Base-by-base conservation (phyloP, 192 early-diverging fungal species). In the Chytriomyces hyalinus region DNA sequence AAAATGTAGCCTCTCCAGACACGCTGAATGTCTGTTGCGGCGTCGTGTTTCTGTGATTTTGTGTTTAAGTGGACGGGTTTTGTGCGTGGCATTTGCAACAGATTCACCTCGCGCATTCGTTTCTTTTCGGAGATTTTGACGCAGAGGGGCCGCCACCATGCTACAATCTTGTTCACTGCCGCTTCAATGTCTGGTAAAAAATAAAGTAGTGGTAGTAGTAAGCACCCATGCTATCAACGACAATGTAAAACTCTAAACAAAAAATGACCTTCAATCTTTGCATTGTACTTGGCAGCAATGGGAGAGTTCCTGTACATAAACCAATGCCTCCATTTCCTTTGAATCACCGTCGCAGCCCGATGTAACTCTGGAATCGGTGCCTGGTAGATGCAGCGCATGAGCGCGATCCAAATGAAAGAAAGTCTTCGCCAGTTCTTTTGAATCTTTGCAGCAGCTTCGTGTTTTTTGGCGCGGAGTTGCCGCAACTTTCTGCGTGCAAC, bases 321-420 rank as follows among this genome's bases (percentile, higher is more conserved):
- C 88, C 88, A 89, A 48, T 89, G 71, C 53, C 85, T 75, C 83
- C 84, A 89, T 64, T 83, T 86, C 47, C 78, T 70, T 67, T 89
- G 88, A 61, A 89, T 88, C 43, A 80, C 68, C 6, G 61, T 74
- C 4, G 88, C 88, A 17, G 82, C 77, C 8, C 82, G 78, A 67
- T 89, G 88, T 43, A 89, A 75, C 60, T 84, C 83, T 6, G 78
- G 74, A 53, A 89, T 87, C 17, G 88, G 82, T 59, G 81, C 78
- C 75, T 85, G 86, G 68, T 89, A 89, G n/a, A 84, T 89, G 61
- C 84, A 85, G 11, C 88, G 86, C 70, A 89, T 61, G 36, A 89
- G 77, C 1, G 86, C 86, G 47, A 87, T 59, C 88, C 85, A 87
- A 69, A 89, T 85, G 59, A 85, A 67, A 82, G 76, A 80, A 73